Percentiles rank a stretch among this genome's conserved stretches.
Evolutionary conservation across 139 green algal species (phyloP).

Genomic region (Coelastrella sp.): DNA sequence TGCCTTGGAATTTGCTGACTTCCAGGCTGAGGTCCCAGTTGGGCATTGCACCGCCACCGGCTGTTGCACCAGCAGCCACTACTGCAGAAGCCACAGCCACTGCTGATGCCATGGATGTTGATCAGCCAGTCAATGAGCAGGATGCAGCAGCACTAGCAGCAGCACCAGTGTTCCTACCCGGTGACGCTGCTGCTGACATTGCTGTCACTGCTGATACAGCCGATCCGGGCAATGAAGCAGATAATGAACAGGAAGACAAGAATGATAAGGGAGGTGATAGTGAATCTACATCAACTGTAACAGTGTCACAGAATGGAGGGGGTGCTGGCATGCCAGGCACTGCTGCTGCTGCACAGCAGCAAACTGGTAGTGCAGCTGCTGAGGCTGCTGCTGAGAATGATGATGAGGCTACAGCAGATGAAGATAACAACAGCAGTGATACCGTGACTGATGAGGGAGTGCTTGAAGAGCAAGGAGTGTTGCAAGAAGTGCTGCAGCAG

Average conservation of each 20-base stretch:
- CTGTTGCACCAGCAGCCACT: background rate
- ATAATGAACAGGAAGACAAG: background rate
- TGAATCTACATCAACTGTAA: background rate
- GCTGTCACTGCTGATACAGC: background rate
- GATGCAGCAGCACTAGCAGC: conserved; percentile 16
- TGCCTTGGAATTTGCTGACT: background rate
- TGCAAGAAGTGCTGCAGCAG: conserved; percentile 47
- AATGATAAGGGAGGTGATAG: background rate
- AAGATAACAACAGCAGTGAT: conserved; percentile 9
- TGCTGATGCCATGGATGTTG: conserved; percentile 3
- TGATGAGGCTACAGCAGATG: background rate
- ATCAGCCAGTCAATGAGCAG: background rate
- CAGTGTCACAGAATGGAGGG: background rate
- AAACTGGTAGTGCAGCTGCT: conserved; percentile 11
- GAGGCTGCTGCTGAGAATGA: background rate
- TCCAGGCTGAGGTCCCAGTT: conserved; percentile 22
- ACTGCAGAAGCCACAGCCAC: background rate
- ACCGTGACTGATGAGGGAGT: conserved; percentile 35
- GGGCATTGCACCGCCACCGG: background rate
- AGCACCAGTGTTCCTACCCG: background rate
- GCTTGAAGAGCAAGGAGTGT: conserved; percentile 5
- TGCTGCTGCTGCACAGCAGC: background rate
- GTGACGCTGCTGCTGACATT: background rate
- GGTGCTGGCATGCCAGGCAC: background rate
- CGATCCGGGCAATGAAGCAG: background rate